Conservation (phyloP, 2,329 filamentous ascomycete genomes). For the Aspergillus arachidicola region DNA sequence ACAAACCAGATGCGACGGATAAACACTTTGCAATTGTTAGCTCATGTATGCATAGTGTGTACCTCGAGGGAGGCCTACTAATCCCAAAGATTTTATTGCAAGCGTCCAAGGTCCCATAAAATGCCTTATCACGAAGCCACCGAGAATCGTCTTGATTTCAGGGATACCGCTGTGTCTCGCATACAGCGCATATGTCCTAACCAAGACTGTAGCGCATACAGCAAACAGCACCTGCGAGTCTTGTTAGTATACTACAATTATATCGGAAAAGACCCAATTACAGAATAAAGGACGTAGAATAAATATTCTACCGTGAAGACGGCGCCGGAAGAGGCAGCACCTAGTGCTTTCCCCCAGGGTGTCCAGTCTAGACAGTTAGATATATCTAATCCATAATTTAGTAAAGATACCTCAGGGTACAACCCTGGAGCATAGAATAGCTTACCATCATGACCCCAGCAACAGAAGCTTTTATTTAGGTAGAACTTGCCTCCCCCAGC, state of each 20-base stretch:
- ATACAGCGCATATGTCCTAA: conserved; percentile 81
- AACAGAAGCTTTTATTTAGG: conserved; percentile 88
- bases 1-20: conserved; percentile 90
- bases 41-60: conserved; percentile 18
- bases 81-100: conserved; percentile 82
- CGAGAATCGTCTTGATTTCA: conserved; percentile 94
- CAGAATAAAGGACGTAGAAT: conserved; percentile 82
- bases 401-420: conserved; percentile 1
- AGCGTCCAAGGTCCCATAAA: conserved; percentile 90
- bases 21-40: conserved; percentile 65
- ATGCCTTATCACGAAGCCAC: conserved; percentile 86
- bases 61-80: conserved; percentile 56
- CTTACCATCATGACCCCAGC: conserved; percentile 77
- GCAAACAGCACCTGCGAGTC: conserved; percentile 70
- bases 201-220: conserved; percentile 73
- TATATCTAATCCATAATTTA: conserved; percentile 53
- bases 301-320: conserved; percentile 84
- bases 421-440: background rate
- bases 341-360: conserved; percentile 77
- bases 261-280: conserved; percentile 48
- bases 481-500: conserved; percentile 85
- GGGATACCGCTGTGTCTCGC: conserved; percentile 95
- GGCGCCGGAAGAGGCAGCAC: conserved; percentile 66
- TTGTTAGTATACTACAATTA: conserved; percentile 24
- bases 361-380: conserved; percentile 85